Evolutionary conservation across 2,329 filamentous ascomycete species (phyloP).

Genomic region (Lanzia echinophila): DNA sequence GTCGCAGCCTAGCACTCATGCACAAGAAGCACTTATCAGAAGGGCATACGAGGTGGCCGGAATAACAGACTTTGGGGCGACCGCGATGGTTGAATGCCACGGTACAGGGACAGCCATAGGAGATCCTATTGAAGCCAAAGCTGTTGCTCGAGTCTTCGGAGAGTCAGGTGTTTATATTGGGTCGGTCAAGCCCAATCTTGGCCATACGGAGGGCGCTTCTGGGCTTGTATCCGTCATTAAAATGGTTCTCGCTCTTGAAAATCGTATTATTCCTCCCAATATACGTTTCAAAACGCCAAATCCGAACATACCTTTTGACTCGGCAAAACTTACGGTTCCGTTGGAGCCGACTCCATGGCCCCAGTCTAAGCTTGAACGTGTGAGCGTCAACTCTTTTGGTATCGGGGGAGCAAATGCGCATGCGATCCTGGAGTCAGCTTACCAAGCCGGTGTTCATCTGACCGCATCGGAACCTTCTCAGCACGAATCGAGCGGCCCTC

Average conservation of each 20-base stretch:
- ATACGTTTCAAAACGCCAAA: constrained; percentile 35
- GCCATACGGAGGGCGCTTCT: constrained; percentile 31
- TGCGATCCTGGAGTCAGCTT: too few relatives aligned
- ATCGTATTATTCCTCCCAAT: constrained; percentile 33
- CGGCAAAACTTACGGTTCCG: constrained; percentile 18
- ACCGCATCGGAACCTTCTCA: too few relatives aligned
- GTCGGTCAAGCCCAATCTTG: constrained; percentile 32
- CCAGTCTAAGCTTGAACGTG: constrained; percentile 35
- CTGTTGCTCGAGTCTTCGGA: constrained; percentile 5
- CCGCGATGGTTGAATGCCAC: too few relatives aligned
- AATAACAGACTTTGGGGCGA: too few relatives aligned
- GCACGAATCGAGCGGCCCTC: too few relatives aligned
- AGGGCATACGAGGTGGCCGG: too few relatives aligned
- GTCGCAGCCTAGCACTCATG: too few relatives aligned
- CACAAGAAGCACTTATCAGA: too few relatives aligned
- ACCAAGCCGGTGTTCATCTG: too few relatives aligned
- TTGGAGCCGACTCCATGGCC: constrained; percentile 11
- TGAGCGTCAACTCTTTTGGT: constrained; percentile 33
- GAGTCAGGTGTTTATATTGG: constrained; percentile 15
- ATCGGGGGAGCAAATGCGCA: constrained; percentile 29
- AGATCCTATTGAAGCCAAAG: constrained; percentile 12
- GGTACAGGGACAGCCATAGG: constrained; percentile 15
- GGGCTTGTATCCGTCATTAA: constrained; percentile 35
- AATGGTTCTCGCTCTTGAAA: constrained; percentile 34
- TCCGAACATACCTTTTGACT: constrained; percentile 20